Evolutionary conservation across 2,329 filamentous ascomycete genomes (phyloP).

Genomic region (Apiospora malaysiana): DNA sequence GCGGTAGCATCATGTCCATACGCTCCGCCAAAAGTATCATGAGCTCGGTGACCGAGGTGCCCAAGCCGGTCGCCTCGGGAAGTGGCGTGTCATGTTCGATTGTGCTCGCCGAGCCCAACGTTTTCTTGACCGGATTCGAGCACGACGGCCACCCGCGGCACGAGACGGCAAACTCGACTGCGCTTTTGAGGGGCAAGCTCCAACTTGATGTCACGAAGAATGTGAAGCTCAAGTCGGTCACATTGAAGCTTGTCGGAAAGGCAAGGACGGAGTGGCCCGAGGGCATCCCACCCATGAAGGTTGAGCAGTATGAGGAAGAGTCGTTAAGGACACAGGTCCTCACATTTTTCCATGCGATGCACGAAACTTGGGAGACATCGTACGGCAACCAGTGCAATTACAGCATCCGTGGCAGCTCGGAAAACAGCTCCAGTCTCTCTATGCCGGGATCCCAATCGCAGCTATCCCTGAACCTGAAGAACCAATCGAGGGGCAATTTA

Average conservation of each 20-base stretch:
- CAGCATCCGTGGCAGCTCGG: constrained; percentile 47
- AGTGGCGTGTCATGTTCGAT: constrained; percentile 79
- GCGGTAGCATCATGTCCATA: constrained; percentile 58
- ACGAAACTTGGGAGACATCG: constrained; percentile 64
- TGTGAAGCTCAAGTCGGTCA: constrained; percentile 90
- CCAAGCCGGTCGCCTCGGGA: constrained; percentile 80
- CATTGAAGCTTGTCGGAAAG: constrained; percentile 82
- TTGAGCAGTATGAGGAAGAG: constrained; percentile 83
- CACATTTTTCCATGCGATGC: constrained; percentile 87
- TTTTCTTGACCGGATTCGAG: constrained; percentile 81
- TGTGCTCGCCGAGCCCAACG: constrained; percentile 76
- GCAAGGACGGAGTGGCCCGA: constrained; percentile 96
- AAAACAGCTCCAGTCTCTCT: constrained; percentile 43
- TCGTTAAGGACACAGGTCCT: constrained; percentile 86
- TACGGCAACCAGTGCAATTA: constrained; percentile 70
- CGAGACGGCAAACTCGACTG: constrained; percentile 69
- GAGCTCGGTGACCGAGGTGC: constrained; percentile 60
- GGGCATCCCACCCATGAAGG: constrained; percentile 87
- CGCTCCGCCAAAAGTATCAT: constrained; percentile 57
- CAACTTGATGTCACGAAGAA: constrained; percentile 85
- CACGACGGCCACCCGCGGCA: constrained; percentile 64
- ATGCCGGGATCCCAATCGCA: constrained; percentile 38
- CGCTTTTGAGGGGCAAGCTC: constrained; percentile 84
- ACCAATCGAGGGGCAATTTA: constrained; percentile 39
- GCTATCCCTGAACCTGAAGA: constrained; percentile 41